These are phyloP conservation scores for Tylopilus sp. DNA, from an alignment of 1,284 basidiomycete species.

Conservation along the genomic window DNA sequence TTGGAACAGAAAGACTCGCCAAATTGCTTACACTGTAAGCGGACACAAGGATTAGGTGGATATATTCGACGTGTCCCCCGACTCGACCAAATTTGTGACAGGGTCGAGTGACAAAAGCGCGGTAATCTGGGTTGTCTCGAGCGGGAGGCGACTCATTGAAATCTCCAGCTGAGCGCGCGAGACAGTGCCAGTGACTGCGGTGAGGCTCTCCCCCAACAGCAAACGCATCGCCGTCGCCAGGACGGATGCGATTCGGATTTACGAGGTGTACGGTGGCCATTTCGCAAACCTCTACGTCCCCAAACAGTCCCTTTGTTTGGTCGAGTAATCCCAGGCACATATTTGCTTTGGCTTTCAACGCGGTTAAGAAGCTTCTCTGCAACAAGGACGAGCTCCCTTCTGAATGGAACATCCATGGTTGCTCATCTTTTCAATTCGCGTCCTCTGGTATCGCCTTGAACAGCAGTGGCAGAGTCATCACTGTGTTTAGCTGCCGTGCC, in stretches of 20 bases:
- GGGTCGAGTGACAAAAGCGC: not conserved
- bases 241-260: constrained; percentile 2
- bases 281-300: no score
- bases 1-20: not conserved
- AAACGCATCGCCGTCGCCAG: not conserved
- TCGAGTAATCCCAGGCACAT: not conserved
- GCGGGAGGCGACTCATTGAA: no score
- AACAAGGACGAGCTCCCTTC: no score
- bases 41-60: constrained; percentile 2
- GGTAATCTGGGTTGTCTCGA: not conserved
- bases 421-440: not conserved
- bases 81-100: constrained; percentile 1
- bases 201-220: constrained; percentile 1
- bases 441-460: not conserved
- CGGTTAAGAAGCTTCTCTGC: no score
- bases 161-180: no score
- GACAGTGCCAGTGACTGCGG: not conserved
- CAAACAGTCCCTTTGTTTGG: not conserved
- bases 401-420: not conserved
- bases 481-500: not conserved
- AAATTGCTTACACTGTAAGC: constrained; percentile 1
- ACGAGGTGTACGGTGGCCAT: not conserved
- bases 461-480: not conserved
- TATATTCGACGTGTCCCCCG: not conserved
- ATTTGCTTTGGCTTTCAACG: no score